Evolutionary conservation across 352 stramenopile genomes (phyloP).

Genomic region (Pythium rishiriense): DNA sequence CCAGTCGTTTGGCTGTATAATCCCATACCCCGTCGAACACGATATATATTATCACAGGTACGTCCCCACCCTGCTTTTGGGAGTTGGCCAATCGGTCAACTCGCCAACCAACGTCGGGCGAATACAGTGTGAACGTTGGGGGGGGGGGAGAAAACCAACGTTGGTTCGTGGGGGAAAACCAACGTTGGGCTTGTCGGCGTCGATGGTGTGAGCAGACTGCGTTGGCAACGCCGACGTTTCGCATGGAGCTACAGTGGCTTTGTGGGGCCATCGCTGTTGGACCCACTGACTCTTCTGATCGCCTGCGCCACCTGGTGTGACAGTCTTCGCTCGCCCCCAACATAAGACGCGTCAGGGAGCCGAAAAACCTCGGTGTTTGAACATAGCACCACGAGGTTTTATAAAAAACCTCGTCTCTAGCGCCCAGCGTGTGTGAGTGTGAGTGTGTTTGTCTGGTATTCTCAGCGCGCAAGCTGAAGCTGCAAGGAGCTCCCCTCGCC

Average conservation of each 20-base stretch:
- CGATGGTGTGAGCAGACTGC: too few species aligned
- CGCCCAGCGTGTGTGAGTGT: neutral
- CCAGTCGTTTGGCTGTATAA: conserved; percentile 27
- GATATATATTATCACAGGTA: neutral
- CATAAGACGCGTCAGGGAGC: conserved; percentile 1
- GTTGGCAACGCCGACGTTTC: too few species aligned
- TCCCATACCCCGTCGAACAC: conserved; percentile 5
- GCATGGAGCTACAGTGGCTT: too few species aligned
- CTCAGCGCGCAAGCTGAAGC: conserved; percentile 28
- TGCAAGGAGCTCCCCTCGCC: neutral
- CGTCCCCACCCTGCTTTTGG: neutral
- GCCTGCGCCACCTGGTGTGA: conserved; percentile 23
- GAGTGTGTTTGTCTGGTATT: conserved; percentile 17
- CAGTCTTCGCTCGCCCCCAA: conserved; percentile 11
- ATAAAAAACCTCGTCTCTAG: conserved; percentile 1
- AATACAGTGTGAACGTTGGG: too few species aligned
- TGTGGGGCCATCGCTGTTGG: too few species aligned
- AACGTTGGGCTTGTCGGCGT: too few species aligned
- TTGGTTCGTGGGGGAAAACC: too few species aligned
- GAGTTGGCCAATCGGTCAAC: neutral
- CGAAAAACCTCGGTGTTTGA: conserved; percentile 13
- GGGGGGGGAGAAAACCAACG: too few species aligned
- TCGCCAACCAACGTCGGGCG: too few species aligned
- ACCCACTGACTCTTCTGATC: conserved; percentile 13
- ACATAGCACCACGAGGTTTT: conserved; percentile 3